These are phyloP conservation scores for Clavispora santaluciae DNA, from an alignment of 805 yeast species.

Conservation along the genomic window DNA sequence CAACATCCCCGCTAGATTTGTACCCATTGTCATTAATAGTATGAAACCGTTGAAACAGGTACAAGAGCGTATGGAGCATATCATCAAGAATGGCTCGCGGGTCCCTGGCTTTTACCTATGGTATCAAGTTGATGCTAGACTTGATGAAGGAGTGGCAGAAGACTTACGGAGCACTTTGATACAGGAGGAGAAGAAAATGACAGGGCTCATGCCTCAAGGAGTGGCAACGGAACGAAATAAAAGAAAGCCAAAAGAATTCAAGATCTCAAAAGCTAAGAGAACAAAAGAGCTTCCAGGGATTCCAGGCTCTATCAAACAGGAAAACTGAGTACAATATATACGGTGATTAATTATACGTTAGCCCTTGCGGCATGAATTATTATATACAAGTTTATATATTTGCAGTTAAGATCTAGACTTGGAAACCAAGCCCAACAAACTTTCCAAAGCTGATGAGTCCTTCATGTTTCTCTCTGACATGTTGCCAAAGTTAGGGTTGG, in stretches of 20 bases:
- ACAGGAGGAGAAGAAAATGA: slow-evolving; percentile 47
- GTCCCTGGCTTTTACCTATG: slow-evolving; percentile 63
- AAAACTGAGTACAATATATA: background rate
- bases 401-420: slow-evolving; percentile 9
- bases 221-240: slow-evolving; percentile 21
- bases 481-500: slow-evolving; percentile 28
- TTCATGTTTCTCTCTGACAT: slow-evolving; percentile 31
- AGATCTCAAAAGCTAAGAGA: slow-evolving; percentile 16
- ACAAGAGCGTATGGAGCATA: slow-evolving; percentile 53
- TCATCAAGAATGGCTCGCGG: slow-evolving; percentile 56
- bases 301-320: background rate
- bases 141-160: slow-evolving; percentile 66
- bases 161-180: slow-evolving; percentile 52
- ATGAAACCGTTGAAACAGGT: slow-evolving; percentile 55
- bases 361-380: background rate
- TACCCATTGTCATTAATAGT: slow-evolving; percentile 63
- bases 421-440: slow-evolving; percentile 17
- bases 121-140: slow-evolving; percentile 77
- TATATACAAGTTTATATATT: background rate
- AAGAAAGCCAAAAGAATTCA: slow-evolving; percentile 28
- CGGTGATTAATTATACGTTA: background rate
- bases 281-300: slow-evolving; percentile 10
- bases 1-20: slow-evolving; percentile 61
- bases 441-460: slow-evolving; percentile 15
- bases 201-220: slow-evolving; percentile 25